Base-by-base conservation (phyloP, 2,329 filamentous ascomycete genomes). In the Aspergillus pseudoviridinutans region DNA sequence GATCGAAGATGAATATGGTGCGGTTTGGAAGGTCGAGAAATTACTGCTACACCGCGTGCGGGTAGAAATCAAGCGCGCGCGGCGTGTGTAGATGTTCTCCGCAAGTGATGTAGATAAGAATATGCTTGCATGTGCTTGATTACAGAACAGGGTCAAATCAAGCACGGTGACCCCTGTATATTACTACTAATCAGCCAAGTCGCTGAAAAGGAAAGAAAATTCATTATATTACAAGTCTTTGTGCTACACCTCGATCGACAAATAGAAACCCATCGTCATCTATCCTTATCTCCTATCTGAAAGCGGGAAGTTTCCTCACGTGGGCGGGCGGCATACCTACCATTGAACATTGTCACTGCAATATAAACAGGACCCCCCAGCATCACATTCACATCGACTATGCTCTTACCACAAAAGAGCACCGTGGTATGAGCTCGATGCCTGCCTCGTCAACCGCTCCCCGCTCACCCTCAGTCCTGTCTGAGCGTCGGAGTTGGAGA, bases 361-460 rank as follows among this genome's bases (percentile, higher is more conserved):
- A 42, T 22, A n/a, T 9, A 24, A 50, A 54, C 25, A 42, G 12
- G 12, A 1, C 49, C 51, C 54, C 42, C 51, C 50, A 38, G 41
- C 35, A 50, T 51, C 49, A 44, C 49, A 46, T 54, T 56, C 56
- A 63, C 53, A 50, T 57, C 57, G 61, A 68, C 58, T 71, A 73
- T 72, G 70, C 67, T 65, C 58, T 60, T 58, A 53, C 56, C 53
- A 63, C 61, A 50, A 44, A 54, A 54, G 53, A 58, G 63, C 59
- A 65, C 65, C 64, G 75, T 76, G 75, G 69, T 69, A 78, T 78
- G 75, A 78, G 65, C 69, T 69, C 70, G 57, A 66, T 71, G 66
- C 73, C 65, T 64, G 60, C 63, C 58, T 73, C 71, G 22, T 69
- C 74, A 54, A 56, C 67, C 61, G 65, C 66, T 59, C 56, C 64